Percentiles rank a stretch among this genome's conserved stretches.
Evolutionary conservation across 2,329 filamentous ascomycete genomes (phyloP).

Genomic region (Lasiodiplodia sp.): DNA sequence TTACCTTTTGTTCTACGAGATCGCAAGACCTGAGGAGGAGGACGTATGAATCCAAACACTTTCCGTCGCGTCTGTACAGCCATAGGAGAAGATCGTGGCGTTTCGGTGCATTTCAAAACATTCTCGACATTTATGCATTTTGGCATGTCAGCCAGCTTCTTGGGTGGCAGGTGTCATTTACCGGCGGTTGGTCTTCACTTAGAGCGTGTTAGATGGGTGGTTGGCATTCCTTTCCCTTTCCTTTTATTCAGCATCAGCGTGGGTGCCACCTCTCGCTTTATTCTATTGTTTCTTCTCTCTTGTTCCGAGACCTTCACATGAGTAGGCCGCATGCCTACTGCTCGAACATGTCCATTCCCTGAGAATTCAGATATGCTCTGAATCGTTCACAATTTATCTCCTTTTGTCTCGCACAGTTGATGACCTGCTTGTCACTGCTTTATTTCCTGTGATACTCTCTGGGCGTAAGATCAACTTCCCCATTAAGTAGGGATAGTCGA

Average conservation of each 20-base stretch:
- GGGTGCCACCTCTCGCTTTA: background rate
- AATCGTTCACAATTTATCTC: background rate
- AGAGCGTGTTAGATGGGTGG: background rate
- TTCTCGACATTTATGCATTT: background rate
- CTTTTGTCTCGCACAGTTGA: background rate
- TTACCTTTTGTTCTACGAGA: constrained; percentile 94
- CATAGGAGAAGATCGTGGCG: background rate
- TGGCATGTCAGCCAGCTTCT: background rate
- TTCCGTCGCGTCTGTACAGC: background rate
- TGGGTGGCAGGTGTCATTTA: background rate
- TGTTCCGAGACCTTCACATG: background rate
- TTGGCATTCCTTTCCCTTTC: background rate
- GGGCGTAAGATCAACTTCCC: background rate
- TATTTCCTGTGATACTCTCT: background rate
- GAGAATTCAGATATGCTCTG: background rate
- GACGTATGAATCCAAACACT: background rate
- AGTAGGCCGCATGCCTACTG: background rate
- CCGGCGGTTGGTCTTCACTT: background rate
- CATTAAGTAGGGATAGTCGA: background rate
- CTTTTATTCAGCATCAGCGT: background rate
- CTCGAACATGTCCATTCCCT: background rate
- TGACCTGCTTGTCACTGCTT: background rate
- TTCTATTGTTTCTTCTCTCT: background rate
- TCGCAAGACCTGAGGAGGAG: constrained; percentile 58
- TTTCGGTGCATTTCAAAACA: background rate